Base-by-base conservation (phyloP, 2,329 filamentous ascomycete species). In the Thermomyces lanuginosus region DNA sequence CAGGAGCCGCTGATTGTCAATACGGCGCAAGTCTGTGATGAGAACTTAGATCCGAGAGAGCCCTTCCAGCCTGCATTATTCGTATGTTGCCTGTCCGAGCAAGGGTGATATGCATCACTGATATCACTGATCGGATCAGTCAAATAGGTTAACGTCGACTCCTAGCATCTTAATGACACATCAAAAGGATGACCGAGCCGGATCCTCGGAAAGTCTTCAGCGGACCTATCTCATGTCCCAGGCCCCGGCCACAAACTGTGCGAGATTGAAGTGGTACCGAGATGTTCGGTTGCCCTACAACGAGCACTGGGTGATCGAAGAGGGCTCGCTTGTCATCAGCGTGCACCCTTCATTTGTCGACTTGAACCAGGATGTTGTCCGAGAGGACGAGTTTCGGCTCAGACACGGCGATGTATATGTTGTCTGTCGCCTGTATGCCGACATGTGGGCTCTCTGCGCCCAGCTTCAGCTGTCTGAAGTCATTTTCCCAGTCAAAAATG, bases 391-490 rank as follows among this genome's bases (percentile, higher is more conserved):
- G 28, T 49, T 48, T 29, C 35, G 44, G 8, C 32, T 50, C 6
- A 22, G 32, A 3, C 28, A 32, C 24, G 47, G 48, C 5, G 43
- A 48, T 16, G 26, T 49, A 1, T 50, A 43, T 22, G 33, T 50
- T 14, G 35, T 52, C 19, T 45, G 43, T 22, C 39, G 34, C 3
- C 30, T 52, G 24, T 51, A 47, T 32, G 40, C 44, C 8, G 47
- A 52, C 24, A 26, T 50, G 16, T 52, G 48, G 48, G 46, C 47
- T 23, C 40, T 47, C 4, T 52, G 47, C 31, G 33, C 37, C 10
- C 45, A 42, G 13, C 26, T 44, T 8, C 43, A 42, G 9, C 36
- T 43, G 5, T 33, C 31, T 13, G 21, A 32, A 11, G 14, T 28
- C 7, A 30, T 29, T 16, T 27, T 36, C 6, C 26, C 26, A 16